Base-by-base conservation (phyloP, 2,329 filamentous ascomycete species). In the Xenoacremonium recifei region DNA sequence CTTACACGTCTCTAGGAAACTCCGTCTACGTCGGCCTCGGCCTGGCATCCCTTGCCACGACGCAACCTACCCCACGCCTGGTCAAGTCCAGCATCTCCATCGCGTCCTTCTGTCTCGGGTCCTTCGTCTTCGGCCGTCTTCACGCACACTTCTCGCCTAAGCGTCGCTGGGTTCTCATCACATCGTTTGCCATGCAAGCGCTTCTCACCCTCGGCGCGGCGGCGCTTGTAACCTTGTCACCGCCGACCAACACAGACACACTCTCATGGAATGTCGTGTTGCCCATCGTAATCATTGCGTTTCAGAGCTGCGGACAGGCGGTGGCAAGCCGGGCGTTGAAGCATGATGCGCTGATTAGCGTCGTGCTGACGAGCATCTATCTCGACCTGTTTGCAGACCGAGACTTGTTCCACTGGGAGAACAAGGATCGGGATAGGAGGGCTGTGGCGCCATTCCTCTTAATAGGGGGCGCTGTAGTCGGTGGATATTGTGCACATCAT, bases 291-390 rank as follows among this genome's bases (percentile, higher is more conserved):
- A 66, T 88, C 11, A 73, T 89, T 6, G 83, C 85, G 5, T 88
- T 90, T 57, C 86, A 90, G 67, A 83, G 80, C 49, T 84, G 83
- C 43, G 87, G 85, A 0, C 87, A 91, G 61, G 85, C 86, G 1
- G 82, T 89, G 16, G 78, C 79, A 1, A 87, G 82, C 57, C 70
- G 86, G 4, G 80, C 84, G 1, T 64, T 91, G 45, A 75, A 80
- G 53, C 84, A 82, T 57, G 81, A 80, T 43, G 79, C 81, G 2
- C 66, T 90, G 19, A 89, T 85, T 0, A 88, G 83, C 48, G 85
- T 89, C 13, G 87, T 90, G 7, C 67, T 92, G 50, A 91, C 87
- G 2, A 89, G 84, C 60, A 81, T 87, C 47, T 91, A 90, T 67
- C 89, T 85, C 58, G 87, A 91, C 60, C 59, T 91, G 16, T 88